Percentiles rank a stretch among this genome's conserved stretches.
Evolutionary conservation across 768 basidiomycete species (phyloP).

Genomic region (Phallus indusiatus): DNA sequence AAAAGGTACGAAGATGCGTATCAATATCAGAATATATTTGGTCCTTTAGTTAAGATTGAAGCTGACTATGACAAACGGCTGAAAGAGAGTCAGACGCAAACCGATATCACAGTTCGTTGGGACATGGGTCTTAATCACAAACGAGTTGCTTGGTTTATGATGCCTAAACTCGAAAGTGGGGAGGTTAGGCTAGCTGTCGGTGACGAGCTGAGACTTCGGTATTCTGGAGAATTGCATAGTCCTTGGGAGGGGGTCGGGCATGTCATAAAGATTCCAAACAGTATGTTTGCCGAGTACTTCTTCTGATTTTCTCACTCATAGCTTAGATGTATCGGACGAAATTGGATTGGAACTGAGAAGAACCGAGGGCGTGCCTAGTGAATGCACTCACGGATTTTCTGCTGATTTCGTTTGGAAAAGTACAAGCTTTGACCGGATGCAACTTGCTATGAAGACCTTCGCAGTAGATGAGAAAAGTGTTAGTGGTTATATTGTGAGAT

Average conservation of each 20-base stretch:
- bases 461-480: conserved; percentile 99
- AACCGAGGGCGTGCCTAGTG: conserved; percentile 87
- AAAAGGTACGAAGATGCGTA: conserved; percentile 88
- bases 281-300: conserved; percentile 36
- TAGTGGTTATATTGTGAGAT: conserved; percentile 89
- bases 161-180: conserved; percentile 96
- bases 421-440: conserved; percentile 99
- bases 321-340: conserved; percentile 90
- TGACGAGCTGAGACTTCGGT: conserved; percentile 86
- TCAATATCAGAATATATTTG: conserved; percentile 99
- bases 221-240: conserved; percentile 82
- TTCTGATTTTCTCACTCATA: not conserved
- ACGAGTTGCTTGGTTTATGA: conserved; percentile 93
- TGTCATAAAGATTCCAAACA: conserved; percentile 98
- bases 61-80: conserved; percentile 97
- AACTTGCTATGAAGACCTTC: conserved; percentile 99
- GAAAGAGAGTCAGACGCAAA: conserved; percentile 98
- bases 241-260: conserved; percentile 97
- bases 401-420: conserved; percentile 99
- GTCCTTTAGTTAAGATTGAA: conserved; percentile 98
- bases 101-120: conserved; percentile 93
- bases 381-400: conserved; percentile 88
- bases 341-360: conserved; percentile 88
- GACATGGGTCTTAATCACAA: conserved; percentile 98
- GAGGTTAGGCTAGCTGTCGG: conserved; percentile 96